Evolutionary conservation across 345 rosid species (phyloP).

Genomic region (Clarkia xantiana): DNA sequence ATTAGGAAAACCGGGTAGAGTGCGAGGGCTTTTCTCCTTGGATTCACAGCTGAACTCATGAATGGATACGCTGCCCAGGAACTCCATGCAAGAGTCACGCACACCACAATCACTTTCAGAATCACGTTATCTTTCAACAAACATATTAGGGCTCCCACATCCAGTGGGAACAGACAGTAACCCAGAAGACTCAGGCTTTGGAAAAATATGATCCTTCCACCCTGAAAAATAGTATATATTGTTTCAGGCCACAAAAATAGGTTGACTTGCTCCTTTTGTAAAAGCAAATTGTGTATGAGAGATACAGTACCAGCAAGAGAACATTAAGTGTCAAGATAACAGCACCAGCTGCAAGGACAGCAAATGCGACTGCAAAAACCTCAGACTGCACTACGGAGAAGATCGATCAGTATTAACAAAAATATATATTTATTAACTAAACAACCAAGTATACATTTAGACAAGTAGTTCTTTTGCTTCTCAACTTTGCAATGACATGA

Average conservation of each 20-base stretch:
- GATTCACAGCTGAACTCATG: constrained; percentile 87
- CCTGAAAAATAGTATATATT: constrained; percentile 25
- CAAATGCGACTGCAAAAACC: constrained; percentile 96
- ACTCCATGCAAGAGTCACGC: constrained; percentile 75
- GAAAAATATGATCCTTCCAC: constrained; percentile 83
- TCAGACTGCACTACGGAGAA: constrained; percentile 43
- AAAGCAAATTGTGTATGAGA: not conserved
- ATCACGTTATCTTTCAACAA: constrained; percentile 68
- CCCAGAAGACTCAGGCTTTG: constrained; percentile 77
- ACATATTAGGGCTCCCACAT: constrained; percentile 68
- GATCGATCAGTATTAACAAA: not conserved
- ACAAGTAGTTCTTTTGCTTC: too few species aligned
- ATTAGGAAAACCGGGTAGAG: constrained; percentile 90
- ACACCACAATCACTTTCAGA: constrained; percentile 52
- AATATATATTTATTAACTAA: not conserved
- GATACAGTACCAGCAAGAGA: constrained; percentile 54
- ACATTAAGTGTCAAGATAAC: constrained; percentile 86
- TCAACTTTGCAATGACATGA: too few species aligned
- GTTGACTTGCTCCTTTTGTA: too few species aligned
- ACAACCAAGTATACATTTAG: too few species aligned
- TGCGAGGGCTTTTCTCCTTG: constrained; percentile 73
- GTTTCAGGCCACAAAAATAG: too few species aligned
- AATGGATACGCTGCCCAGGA: constrained; percentile 95
- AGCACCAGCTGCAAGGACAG: constrained; percentile 94
- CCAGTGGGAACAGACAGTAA: constrained; percentile 77